phyloP scores from a whole-genome alignment of 768 basidiomycete species.

The Russula sp. region DNA sequence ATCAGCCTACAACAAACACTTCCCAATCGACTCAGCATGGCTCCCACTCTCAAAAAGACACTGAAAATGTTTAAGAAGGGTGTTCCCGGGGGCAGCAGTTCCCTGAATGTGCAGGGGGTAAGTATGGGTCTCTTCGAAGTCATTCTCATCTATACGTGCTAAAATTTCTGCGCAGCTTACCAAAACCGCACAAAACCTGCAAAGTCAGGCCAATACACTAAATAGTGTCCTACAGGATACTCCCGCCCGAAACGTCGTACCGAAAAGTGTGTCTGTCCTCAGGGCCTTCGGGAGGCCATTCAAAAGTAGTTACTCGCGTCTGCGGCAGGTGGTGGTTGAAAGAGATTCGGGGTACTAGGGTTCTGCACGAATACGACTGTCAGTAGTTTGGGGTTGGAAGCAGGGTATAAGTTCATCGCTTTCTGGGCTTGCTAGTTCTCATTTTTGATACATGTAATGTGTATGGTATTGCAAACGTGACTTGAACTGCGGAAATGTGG shows the following conservation, averaged over 20 bases:
- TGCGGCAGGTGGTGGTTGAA: not conserved
- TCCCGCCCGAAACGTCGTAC: not conserved
- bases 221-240: not conserved
- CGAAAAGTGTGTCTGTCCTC: not conserved
- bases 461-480: not conserved
- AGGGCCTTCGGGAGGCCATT: not conserved
- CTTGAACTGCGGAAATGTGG: constrained; percentile 7
- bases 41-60: not conserved
- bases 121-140: not conserved
- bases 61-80: not conserved
- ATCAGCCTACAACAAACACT: not conserved
- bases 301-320: not conserved
- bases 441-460: not conserved
- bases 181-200: not conserved
- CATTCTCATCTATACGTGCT: not conserved
- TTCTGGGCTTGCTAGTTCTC: not conserved
- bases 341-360: not conserved
- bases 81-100: not conserved
- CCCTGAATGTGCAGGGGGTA: not conserved
- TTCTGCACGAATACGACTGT: not conserved
- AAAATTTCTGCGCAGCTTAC: not conserved
- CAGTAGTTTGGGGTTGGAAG: not conserved
- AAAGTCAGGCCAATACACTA: not conserved
- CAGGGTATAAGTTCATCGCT: not conserved
- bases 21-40: not conserved